Evolutionary conservation across 139 green algal species (phyloP).

Genomic region (Edaphochlamys debaryana): DNA sequence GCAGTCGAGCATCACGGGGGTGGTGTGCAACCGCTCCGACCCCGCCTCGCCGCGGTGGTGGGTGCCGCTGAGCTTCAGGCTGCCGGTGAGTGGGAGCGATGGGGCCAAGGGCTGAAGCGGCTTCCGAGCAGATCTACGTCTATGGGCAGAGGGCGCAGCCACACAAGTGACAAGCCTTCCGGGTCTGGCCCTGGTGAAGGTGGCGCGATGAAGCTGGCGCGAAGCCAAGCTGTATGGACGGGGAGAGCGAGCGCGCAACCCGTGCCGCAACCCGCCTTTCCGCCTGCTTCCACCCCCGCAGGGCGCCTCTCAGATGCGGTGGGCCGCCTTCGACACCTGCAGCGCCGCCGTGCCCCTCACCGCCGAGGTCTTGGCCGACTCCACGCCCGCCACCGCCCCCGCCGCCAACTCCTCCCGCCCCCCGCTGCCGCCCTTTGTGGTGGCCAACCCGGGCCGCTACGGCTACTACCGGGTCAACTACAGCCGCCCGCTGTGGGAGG

Average conservation of each 20-base stretch:
- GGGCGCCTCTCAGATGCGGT: conserved; percentile 14
- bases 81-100: conserved; percentile 6
- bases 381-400: too few species aligned
- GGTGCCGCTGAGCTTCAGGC: conserved; percentile 13
- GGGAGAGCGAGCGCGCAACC: too few species aligned
- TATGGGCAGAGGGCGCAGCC: too few species aligned
- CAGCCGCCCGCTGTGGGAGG: conserved; percentile 32
- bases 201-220: too few species aligned
- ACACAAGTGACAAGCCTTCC: too few species aligned
- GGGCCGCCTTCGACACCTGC: conserved; percentile 52
- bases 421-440: background rate
- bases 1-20: background rate
- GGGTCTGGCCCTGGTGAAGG: too few species aligned
- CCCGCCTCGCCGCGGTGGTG: background rate
- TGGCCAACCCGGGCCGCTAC: conserved; percentile 46
- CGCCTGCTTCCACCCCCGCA: background rate
- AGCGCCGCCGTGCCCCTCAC: conserved; percentile 4
- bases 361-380: background rate
- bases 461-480: conserved; percentile 44
- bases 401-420: too few species aligned
- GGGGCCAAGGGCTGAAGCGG: too few species aligned
- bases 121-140: too few species aligned
- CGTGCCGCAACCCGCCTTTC: too few species aligned
- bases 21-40: conserved; percentile 3
- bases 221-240: too few species aligned